phyloP scores from a whole-genome alignment of 176 grass and related monocot genomes.

The Puya raimondii region DNA sequence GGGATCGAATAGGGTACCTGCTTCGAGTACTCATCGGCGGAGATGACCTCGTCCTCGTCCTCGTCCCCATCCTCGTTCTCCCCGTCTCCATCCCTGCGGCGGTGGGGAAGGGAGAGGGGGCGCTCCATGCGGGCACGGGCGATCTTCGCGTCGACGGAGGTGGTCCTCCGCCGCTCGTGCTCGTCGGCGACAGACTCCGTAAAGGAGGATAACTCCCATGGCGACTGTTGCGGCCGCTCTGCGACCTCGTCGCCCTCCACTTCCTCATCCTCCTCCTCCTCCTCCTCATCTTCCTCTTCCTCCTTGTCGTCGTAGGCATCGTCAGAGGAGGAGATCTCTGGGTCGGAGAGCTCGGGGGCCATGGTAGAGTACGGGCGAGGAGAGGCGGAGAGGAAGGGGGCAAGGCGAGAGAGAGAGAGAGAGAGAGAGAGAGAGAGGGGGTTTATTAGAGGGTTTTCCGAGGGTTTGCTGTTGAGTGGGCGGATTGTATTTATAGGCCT shows the following conservation, averaged over 20 bases:
- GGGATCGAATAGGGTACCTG: conserved; percentile 14
- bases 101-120: conserved; percentile 24
- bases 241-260: too few species aligned
- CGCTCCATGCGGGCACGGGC: conserved; percentile 28
- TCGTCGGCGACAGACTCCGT: conserved; percentile 63
- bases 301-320: neutral
- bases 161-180: conserved; percentile 39
- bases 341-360: conserved; percentile 78
- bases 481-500: too few species aligned
- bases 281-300: neutral
- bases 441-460: conserved; percentile 26
- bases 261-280: too few species aligned
- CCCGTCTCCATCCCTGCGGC: conserved; percentile 16
- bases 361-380: conserved; percentile 16
- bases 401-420: neutral
- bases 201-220: conserved; percentile 78
- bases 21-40: conserved; percentile 1
- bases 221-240: conserved; percentile 33
- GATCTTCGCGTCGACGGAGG: conserved; percentile 79
- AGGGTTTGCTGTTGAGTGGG: neutral
- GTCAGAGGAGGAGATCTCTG: conserved; percentile 45
- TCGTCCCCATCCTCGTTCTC: conserved; percentile 6
- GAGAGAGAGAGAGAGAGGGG: conserved; percentile 12
- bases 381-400: neutral
- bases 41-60: conserved; percentile 9